phyloP scores from a whole-genome alignment of 1,284 basidiomycete species.

The Ustilago nuda region DNA sequence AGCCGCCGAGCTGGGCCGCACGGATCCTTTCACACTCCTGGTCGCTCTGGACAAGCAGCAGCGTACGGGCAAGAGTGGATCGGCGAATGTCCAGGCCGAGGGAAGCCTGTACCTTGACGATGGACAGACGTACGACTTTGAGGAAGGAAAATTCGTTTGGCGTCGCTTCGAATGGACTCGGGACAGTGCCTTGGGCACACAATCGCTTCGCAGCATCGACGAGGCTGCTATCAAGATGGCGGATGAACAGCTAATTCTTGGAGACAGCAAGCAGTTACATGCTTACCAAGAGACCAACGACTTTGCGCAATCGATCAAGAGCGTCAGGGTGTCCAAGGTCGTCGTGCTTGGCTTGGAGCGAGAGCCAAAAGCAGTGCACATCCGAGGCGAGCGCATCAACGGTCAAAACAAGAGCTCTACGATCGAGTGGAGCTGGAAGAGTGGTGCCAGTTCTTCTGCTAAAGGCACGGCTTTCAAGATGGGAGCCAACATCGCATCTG shows the following conservation, averaged over 20 bases:
- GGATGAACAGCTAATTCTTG: constrained; percentile 25
- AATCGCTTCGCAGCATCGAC: constrained; percentile 41
- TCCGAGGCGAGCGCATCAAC: constrained; percentile 32
- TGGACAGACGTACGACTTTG: constrained; percentile 84
- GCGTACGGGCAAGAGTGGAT: constrained; percentile 21
- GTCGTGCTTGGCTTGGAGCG: constrained; percentile 62
- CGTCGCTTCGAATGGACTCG: constrained; percentile 55
- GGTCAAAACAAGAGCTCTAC: constrained; percentile 2
- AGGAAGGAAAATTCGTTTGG: constrained; percentile 82
- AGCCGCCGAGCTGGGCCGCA: constrained; percentile 85
- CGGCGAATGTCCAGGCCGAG: constrained; percentile 71
- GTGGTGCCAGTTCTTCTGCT: constrained; percentile 36
- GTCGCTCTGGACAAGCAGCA: constrained; percentile 78
- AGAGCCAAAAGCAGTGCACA: constrained; percentile 38
- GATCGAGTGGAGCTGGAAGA: constrained; percentile 55
- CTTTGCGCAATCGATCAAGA: constrained; percentile 53
- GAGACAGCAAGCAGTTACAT: constrained; percentile 45
- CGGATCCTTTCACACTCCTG: constrained; percentile 92
- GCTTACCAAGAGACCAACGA: constrained; percentile 41
- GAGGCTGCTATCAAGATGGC: constrained; percentile 32
- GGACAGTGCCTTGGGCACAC: constrained; percentile 16
- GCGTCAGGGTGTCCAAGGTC: constrained; percentile 64
- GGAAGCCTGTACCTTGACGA: constrained; percentile 97
- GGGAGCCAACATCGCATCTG: constrained; percentile 40
- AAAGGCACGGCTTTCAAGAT: constrained; percentile 21